Base-by-base conservation (phyloP, 345 rosid species). In the Corymbia maculata region DNA sequence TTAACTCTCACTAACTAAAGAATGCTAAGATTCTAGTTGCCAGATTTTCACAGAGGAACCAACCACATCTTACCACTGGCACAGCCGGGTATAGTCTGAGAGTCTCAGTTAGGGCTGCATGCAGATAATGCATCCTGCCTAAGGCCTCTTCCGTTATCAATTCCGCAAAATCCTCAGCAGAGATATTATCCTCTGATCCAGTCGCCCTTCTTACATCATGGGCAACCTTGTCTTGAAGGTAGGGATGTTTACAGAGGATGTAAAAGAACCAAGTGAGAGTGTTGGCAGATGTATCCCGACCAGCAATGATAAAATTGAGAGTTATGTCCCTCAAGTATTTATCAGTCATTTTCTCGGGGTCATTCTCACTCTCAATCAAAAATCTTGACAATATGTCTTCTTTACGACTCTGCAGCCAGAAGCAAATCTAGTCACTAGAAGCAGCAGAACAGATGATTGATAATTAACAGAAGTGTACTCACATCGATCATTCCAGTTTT, bases 191-290 rank as follows among this genome's bases (percentile, higher is more conserved):
- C 50, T 79, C 64, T 16, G 79, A 52, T 80, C 57, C 64, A 30
- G 86, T 85, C 13, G 90, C 89, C 85, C 89, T 88, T 61, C 87
- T 88, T 61, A 91, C 89, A 24, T 90, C 93, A 30, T 19, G 50
- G 13, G 86, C 91, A 85, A 79, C 89, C 89, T 91, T 90, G 16
- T 92, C 91, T 88, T 91, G 93, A 85, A 90, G 51, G 55, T 75
- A 45, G 42, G 91, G 93, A 85, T 91, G 53, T 51, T 89, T 93
- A 26, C 93, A 92, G 61, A 90, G 89, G 89, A 87, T 87, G 86
- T 92, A 92, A 86, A 92, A 89, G 92, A 93, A 91, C 93, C 93
- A 93, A 21, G 94, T 86, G 51, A 91, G 92, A 9, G 93, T 88
- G 85, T 88, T 89, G 24, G 94, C 93, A 4, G 93, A 75, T 24